These are phyloP conservation scores for Sphenostylis stenocarpa DNA, from an alignment of 306 rosid genomes.

Conservation along the genomic window DNA sequence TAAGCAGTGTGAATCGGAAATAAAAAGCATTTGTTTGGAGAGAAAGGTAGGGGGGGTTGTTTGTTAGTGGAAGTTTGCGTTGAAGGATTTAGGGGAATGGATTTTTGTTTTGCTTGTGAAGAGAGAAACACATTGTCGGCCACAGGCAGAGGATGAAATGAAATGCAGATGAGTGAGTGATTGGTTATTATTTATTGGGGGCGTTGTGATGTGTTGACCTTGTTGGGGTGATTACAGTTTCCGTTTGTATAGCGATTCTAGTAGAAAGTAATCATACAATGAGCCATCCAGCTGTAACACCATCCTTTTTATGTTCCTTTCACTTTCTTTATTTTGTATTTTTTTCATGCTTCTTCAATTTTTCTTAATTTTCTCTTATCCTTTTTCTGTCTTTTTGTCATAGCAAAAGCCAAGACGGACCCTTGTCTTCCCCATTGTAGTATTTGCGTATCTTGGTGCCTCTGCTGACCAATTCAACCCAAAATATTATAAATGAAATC, in stretches of 20 bases:
- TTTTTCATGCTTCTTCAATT: not conserved
- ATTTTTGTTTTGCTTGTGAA: constrained; percentile 43
- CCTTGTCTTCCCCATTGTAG: constrained; percentile 31
- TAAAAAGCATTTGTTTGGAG: not conserved
- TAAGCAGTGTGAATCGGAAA: not conserved
- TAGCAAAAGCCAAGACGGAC: constrained; percentile 30
- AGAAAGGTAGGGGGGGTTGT: not conserved
- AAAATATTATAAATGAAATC: not conserved
- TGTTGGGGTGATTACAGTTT: constrained; percentile 36
- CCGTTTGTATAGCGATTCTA: constrained; percentile 29
- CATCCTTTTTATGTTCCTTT: constrained; percentile 16
- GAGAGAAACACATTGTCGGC: constrained; percentile 63
- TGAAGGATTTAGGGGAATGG: constrained; percentile 31
- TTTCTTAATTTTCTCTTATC: not conserved
- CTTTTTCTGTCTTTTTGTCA: constrained; percentile 14
- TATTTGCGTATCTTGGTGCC: not conserved
- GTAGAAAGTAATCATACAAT: constrained; percentile 15
- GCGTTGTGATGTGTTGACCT: constrained; percentile 66
- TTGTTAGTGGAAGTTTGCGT: not conserved
- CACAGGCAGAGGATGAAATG: constrained; percentile 37
- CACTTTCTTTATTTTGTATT: not conserved
- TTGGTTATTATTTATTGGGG: constrained; percentile 10
- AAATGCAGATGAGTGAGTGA: constrained; percentile 22
- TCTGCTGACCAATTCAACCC: not conserved
- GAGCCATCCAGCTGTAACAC: constrained; percentile 50